phyloP scores from a whole-genome alignment of 179 eudicot genomes.

The Carnegiea gigantea region DNA sequence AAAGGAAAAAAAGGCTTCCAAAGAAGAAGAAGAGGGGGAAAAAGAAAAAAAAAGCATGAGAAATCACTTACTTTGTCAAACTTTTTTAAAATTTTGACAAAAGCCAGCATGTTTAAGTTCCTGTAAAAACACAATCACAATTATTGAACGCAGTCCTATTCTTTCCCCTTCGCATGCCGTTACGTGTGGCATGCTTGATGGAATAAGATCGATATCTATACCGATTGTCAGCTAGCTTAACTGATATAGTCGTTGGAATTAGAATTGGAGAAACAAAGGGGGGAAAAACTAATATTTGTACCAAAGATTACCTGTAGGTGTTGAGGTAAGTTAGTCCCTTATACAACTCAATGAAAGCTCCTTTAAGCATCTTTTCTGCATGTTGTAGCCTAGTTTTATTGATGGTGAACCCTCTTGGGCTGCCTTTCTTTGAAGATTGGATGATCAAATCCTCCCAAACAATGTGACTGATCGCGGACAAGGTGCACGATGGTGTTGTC shows the following conservation, averaged over 20 bases:
- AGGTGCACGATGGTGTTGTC: constrained; percentile 71
- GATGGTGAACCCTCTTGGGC: constrained; percentile 55
- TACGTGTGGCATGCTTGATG: not conserved
- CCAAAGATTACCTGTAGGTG: constrained; percentile 58
- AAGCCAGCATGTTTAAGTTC: constrained; percentile 94
- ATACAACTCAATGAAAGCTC: constrained; percentile 85
- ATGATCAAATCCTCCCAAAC: constrained; percentile 73
- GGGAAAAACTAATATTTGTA: not conserved
- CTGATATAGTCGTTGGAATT: not conserved
- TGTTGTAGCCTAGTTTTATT: constrained; percentile 69
- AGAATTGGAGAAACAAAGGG: not conserved
- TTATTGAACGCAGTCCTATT: constrained; percentile 8
- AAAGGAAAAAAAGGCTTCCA: not conserved
- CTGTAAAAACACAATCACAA: constrained; percentile 43
- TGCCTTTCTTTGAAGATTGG: constrained; percentile 64
- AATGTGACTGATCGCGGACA: constrained; percentile 74
- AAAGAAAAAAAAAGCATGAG: not conserved
- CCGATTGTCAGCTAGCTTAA: not conserved
- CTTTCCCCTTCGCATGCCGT: not conserved
- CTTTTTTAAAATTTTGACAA: constrained; percentile 83
- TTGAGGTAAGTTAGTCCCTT: constrained; percentile 81
- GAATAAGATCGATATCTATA: not conserved
- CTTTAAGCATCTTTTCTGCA: constrained; percentile 88
- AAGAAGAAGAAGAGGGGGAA: not conserved
- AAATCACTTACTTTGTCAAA: constrained; percentile 76